phyloP scores from a whole-genome alignment of 1,284 basidiomycete species.

The Trametes pubescens region DNA sequence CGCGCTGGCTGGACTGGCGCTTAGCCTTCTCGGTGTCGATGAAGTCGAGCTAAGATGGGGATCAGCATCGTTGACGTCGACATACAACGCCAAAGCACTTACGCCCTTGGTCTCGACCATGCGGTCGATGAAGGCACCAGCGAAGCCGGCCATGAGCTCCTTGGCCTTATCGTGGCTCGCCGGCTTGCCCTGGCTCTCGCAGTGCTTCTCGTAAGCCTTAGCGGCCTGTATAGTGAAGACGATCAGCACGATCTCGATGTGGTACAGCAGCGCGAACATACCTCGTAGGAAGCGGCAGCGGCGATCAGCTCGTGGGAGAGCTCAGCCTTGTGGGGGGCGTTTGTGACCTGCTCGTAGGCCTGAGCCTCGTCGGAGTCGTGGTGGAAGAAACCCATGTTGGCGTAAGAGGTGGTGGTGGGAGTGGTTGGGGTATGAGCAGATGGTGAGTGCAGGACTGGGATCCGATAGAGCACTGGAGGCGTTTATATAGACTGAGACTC shows the following conservation, averaged over 20 bases:
- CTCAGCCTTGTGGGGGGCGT: constrained; percentile 61
- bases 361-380: constrained; percentile 56
- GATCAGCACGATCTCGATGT: constrained; percentile 2
- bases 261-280: constrained; percentile 15
- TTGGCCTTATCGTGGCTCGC: constrained; percentile 49
- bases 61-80: neutral
- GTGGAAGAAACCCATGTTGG: constrained; percentile 62
- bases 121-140: constrained; percentile 55
- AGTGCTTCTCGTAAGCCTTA: constrained; percentile 54
- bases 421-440: constrained; percentile 27
- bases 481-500: constrained; percentile 39
- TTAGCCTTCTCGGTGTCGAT: constrained; percentile 55
- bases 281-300: constrained; percentile 61
- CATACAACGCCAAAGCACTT: constrained; percentile 15
- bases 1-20: constrained; percentile 39
- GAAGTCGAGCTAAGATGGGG: constrained; percentile 45
- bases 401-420: constrained; percentile 27
- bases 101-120: constrained; percentile 55
- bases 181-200: constrained; percentile 48
- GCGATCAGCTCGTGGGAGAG: constrained; percentile 74
- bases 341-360: constrained; percentile 55
- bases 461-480: constrained; percentile 16
- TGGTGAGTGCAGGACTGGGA: constrained; percentile 35
- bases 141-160: constrained; percentile 51
- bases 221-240: constrained; percentile 43